phyloP scores from a whole-genome alignment of 2,329 filamentous ascomycete species.

The Colletotrichum sp. region DNA sequence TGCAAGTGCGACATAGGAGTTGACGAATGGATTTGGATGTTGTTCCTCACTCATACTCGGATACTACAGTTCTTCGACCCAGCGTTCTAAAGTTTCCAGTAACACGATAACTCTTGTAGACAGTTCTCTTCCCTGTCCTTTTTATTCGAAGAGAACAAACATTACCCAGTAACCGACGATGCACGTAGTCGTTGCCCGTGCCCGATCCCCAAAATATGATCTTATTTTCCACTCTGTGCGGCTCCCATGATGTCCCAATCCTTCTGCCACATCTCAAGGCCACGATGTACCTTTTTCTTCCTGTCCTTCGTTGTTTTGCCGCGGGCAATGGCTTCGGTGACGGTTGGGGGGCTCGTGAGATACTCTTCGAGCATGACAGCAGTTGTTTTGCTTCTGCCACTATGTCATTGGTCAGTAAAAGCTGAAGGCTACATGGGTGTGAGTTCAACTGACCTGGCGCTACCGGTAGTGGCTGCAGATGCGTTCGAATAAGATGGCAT shows the following conservation, averaged over 20 bases:
- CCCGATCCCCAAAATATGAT: no score
- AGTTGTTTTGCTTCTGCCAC: not conserved
- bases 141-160: no score
- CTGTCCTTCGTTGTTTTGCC: not conserved
- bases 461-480: not conserved
- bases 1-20: no score
- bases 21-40: no score
- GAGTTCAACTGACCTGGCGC: not conserved
- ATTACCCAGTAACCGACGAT: no score
- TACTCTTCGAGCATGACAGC: not conserved
- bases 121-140: no score
- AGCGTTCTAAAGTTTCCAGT: no score
- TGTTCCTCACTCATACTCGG: not conserved
- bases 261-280: not conserved
- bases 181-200: no score
- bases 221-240: not conserved
- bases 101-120: no score
- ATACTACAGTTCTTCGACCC: accelerated
- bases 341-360: not conserved
- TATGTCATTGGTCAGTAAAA: not conserved
- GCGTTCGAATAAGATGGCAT: no score
- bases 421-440: no score
- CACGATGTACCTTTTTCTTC: not conserved
- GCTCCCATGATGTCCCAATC: not conserved
- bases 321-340: not conserved